phyloP scores from a whole-genome alignment of 2,329 filamentous ascomycete genomes.

The Cladosporium sp. region DNA sequence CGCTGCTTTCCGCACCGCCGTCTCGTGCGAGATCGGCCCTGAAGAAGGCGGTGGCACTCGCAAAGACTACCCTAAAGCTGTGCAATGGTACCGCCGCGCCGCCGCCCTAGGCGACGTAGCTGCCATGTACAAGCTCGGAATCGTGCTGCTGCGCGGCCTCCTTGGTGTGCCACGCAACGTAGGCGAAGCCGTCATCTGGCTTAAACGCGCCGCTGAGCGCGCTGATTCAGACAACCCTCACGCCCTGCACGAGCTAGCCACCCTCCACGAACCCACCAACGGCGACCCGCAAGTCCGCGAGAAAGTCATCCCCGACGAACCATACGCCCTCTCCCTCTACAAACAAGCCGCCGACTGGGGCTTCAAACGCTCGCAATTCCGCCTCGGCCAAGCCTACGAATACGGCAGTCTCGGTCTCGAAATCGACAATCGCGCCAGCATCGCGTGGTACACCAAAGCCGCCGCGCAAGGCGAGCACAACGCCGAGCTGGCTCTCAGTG shows the following conservation, averaged over 20 bases:
- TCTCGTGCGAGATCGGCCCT: conserved; percentile 93
- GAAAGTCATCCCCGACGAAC: conserved; percentile 73
- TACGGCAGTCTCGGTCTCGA: conserved; percentile 79
- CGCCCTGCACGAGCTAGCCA: conserved; percentile 79
- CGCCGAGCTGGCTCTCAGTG: conserved; percentile 61
- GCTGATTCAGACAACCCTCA: conserved; percentile 90
- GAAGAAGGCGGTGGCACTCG: conserved; percentile 92
- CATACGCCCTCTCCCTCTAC: conserved; percentile 77
- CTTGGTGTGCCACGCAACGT: conserved; percentile 82
- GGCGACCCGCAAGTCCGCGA: conserved; percentile 54
- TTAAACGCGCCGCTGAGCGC: conserved; percentile 85
- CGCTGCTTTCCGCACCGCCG: conserved; percentile 88
- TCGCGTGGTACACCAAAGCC: conserved; percentile 89
- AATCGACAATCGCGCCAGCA: conserved; percentile 78
- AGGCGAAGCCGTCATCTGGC: conserved; percentile 82
- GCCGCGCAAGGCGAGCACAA: conserved; percentile 93
- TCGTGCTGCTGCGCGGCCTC: conserved; percentile 89
- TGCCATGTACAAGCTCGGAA: conserved; percentile 97
- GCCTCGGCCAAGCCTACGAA: conserved; percentile 82
- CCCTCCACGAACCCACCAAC: conserved; percentile 61
- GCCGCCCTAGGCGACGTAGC: conserved; percentile 85
- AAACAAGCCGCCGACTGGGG: conserved; percentile 79
- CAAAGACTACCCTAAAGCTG: conserved; percentile 85
- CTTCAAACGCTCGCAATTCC: conserved; percentile 93
- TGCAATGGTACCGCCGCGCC: conserved; percentile 96